Evolutionary conservation across 2,329 filamentous ascomycete species (phyloP), one percentile per base, ranked within the genome.

Genomic region (Arthrobotrys megalospora): DNA sequence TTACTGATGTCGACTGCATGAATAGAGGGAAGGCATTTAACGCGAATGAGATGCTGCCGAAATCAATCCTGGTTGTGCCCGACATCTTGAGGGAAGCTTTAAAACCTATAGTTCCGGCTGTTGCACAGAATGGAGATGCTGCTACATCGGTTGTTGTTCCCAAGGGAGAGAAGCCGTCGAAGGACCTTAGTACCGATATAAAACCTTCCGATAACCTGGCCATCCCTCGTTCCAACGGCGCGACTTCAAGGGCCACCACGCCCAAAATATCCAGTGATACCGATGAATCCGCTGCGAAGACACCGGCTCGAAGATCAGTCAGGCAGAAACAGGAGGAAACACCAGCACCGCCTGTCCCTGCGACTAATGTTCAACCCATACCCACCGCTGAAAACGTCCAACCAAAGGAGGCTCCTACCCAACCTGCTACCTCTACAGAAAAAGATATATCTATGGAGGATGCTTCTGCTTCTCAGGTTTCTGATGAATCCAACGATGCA

Each of bases 11-110:
- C 55, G 16, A 24, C 41, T 73, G 16, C 24, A 38, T 70, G 36
- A 55, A 52, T 36, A 78, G 75, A 72, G 75, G 75, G 60, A 78
- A 78, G 47, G 63, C 75, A 16, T 78, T 78, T 50, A 78, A 78
- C 36, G 75, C 75, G 16, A 72, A 72, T n/a, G 75, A 78, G 12
- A 78, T 78, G 75, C 62, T 78, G 11, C 75, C 75, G 47, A 71
- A 71, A 47, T 38, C 67, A 5, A 78, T 63, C 4, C 6, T 64
- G 21, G 48, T 71, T 36, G 60, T 80, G 2, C 70, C 77, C 7
- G 71, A 76, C 6, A 50, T 65, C 38, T 21, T 32, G 7, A 71
- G 64, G 45, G 72, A 76, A 53, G 48, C 72, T 32, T 53, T 66
- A 6, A 73, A 78, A 52, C 53, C 72, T n/a, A 52, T 71, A 28